Percentiles rank a stretch among this genome's conserved stretches.
phyloP scores from a whole-genome alignment of 1,284 basidiomycete genomes.

The Moesziomyces globuligerus region DNA sequence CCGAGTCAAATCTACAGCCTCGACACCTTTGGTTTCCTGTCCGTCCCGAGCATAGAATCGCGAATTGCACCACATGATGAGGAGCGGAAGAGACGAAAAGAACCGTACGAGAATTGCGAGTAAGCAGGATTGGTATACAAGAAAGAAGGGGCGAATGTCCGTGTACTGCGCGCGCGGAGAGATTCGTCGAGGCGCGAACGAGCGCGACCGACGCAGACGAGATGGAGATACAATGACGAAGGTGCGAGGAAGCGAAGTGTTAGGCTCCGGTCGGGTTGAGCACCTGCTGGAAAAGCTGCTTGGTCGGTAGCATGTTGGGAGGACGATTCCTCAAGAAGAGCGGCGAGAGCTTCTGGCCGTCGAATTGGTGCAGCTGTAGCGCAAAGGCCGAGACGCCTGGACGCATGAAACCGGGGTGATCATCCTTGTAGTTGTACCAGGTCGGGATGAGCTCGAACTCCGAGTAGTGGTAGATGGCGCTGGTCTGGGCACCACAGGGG shows the following conservation, averaged over 20 bases:
- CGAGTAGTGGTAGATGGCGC: constrained; percentile 47
- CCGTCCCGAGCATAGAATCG: too few species aligned
- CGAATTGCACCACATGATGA: too few species aligned
- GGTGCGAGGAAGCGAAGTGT: background rate
- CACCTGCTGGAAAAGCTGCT: constrained; percentile 55
- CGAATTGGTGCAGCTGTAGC: constrained; percentile 49
- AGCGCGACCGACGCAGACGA: background rate
- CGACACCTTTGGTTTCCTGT: too few species aligned
- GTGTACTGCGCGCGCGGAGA: background rate
- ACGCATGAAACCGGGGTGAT: constrained; percentile 47
- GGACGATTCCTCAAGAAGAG: constrained; percentile 56
- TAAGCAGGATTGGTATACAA: background rate
- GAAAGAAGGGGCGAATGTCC: background rate
- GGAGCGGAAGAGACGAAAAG: too few species aligned
- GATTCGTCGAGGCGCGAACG: background rate
- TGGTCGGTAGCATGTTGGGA: constrained; percentile 62
- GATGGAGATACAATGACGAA: background rate
- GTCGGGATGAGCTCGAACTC: constrained; percentile 54
- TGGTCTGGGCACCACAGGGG: constrained; percentile 55
- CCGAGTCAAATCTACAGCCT: background rate
- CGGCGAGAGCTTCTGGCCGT: constrained; percentile 47
- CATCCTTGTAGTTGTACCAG: constrained; percentile 57
- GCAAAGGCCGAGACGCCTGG: constrained; percentile 41
- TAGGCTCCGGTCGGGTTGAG: constrained; percentile 38
- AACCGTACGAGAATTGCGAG: background rate